These are phyloP conservation scores for Hymenoscyphus scutula DNA, from an alignment of 2,329 filamentous ascomycete genomes.

Conservation along the genomic window DNA sequence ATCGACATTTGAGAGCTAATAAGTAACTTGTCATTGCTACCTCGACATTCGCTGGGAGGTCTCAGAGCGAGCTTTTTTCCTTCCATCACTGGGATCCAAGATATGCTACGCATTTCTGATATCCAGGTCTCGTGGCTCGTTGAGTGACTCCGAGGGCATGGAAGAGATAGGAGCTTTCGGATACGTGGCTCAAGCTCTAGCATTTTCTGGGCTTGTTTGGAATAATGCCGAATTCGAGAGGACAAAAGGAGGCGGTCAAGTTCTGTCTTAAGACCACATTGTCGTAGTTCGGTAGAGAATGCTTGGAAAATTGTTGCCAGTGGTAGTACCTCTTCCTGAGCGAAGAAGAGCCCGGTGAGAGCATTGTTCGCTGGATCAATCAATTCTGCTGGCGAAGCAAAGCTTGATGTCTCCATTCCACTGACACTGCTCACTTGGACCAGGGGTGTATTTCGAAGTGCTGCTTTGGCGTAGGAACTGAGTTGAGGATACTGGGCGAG, in stretches of 20 bases:
- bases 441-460: constrained; percentile 24
- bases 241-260: constrained; percentile 25
- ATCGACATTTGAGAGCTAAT: constrained; percentile 23
- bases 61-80: constrained; percentile 10
- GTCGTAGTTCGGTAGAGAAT: constrained; percentile 22
- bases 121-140: neutral
- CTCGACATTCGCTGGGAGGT: constrained; percentile 23
- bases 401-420: constrained; percentile 19
- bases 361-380: constrained; percentile 21
- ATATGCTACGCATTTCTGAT: neutral
- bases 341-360: constrained; percentile 28
- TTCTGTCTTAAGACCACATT: constrained; percentile 24
- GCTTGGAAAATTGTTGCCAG: constrained; percentile 18
- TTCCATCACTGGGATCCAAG: constrained; percentile 25
- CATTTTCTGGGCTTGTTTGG: too few species aligned
- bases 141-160: too few species aligned
- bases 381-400: constrained; percentile 22
- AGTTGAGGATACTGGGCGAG: constrained; percentile 21
- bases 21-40: constrained; percentile 17
- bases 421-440: constrained; percentile 22
- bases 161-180: too few species aligned
- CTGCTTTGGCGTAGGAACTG: constrained; percentile 3
- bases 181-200: too few species aligned
- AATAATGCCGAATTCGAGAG: constrained; percentile 19
- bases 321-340: constrained; percentile 31